Conservation (phyloP, 768 basidiomycete genomes). For the Tulasnella sp. region DNA sequence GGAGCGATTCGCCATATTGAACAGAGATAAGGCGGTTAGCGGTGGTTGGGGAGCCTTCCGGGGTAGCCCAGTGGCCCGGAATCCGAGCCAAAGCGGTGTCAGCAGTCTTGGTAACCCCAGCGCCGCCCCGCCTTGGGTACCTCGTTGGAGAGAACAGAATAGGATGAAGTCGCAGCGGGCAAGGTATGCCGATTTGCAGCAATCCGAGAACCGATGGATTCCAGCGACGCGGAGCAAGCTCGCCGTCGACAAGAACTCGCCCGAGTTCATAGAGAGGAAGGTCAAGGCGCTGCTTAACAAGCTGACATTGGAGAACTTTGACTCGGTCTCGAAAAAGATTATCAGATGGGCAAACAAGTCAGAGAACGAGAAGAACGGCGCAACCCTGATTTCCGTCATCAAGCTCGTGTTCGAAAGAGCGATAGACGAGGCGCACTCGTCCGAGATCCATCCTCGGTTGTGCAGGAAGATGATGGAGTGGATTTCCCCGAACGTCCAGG, state of each 20-base stretch:
- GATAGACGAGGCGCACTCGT: slow-evolving; percentile 92
- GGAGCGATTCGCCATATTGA: slow-evolving; percentile 30
- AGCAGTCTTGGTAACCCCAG: slow-evolving; percentile 42
- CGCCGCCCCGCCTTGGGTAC: slow-evolving; percentile 45
- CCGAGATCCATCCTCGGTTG: slow-evolving; percentile 94
- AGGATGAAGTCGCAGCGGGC: slow-evolving; percentile 81
- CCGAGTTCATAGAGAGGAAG: slow-evolving; percentile 73
- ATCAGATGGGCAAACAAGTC: slow-evolving; percentile 93
- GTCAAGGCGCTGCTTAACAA: slow-evolving; percentile 91
- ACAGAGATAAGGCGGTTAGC: no score
- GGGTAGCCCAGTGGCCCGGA: slow-evolving; percentile 53
- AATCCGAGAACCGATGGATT: slow-evolving; percentile 77
- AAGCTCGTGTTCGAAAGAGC: slow-evolving; percentile 96
- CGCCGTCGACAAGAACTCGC: background rate
- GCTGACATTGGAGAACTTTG: slow-evolving; percentile 94
- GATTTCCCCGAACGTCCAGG: slow-evolving; percentile 81
- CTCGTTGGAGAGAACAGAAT: slow-evolving; percentile 41
- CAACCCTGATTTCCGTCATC: slow-evolving; percentile 93
- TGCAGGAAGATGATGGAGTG: slow-evolving; percentile 95
- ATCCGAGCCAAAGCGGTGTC: slow-evolving; percentile 46
- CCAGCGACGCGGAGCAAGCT: background rate
- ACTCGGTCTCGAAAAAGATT: slow-evolving; percentile 92
- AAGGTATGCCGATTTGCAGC: slow-evolving; percentile 61
- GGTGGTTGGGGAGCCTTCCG: no score
- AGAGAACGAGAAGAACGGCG: slow-evolving; percentile 86